phyloP scores from a whole-genome alignment of 257 asterid genomes.

The Petunia secreta region DNA sequence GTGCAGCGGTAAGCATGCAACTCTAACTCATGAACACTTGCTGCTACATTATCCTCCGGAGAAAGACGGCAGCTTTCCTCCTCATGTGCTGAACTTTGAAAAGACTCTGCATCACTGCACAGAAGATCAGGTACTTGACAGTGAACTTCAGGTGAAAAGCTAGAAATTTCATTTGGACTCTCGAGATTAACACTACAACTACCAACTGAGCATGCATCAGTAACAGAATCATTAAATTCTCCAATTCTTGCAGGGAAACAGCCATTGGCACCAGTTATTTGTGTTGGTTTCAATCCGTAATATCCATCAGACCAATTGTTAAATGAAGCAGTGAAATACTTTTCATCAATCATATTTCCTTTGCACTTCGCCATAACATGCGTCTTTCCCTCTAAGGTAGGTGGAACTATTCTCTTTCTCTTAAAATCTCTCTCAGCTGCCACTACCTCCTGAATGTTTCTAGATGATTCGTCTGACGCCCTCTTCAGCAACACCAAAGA shows the following conservation, averaged over 20 bases:
- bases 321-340: constrained; percentile 24
- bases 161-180: constrained; percentile 27
- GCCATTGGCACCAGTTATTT: constrained; percentile 1
- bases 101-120: constrained; percentile 51
- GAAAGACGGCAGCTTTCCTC: constrained; percentile 26
- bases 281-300: constrained; percentile 8
- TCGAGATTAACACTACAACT: constrained; percentile 36
- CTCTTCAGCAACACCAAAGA: constrained; percentile 35
- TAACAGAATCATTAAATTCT: constrained; percentile 35
- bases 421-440: constrained; percentile 29
- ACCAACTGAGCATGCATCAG: constrained; percentile 47
- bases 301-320: constrained; percentile 31
- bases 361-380: constrained; percentile 27
- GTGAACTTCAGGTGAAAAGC: constrained; percentile 32
- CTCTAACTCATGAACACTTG: constrained; percentile 50
- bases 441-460: constrained; percentile 24
- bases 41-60: constrained; percentile 34
- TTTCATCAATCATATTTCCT: constrained; percentile 25
- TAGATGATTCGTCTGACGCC: constrained; percentile 34
- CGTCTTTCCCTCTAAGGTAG: constrained; percentile 29
- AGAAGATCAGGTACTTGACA: constrained; percentile 27
- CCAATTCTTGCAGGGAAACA: constrained; percentile 23
- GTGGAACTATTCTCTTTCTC: constrained; percentile 27
- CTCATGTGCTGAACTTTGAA: constrained; percentile 30
- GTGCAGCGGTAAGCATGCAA: constrained; percentile 56